phyloP scores from a whole-genome alignment of 192 early-diverging fungal species.

The Oehlia diaphana region DNA sequence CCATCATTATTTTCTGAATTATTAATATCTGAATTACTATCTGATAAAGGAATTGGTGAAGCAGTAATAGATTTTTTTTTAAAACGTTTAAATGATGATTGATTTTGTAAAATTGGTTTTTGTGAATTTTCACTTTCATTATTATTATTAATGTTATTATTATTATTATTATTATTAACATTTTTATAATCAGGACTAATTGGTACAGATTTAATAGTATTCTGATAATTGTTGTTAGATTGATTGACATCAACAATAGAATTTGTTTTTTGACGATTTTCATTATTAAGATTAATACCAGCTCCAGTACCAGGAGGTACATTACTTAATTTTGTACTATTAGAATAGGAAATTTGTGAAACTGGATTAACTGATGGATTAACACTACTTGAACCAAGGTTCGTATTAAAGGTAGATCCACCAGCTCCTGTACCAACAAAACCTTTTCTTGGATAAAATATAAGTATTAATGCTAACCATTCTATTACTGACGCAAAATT shows the following conservation, averaged over 20 bases:
- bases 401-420: background rate
- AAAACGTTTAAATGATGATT: background rate
- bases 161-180: too few relatives aligned
- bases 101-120: background rate
- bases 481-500: conserved; percentile 11
- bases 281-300: background rate
- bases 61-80: background rate
- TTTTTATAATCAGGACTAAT: too few relatives aligned
- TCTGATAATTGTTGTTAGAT: too few relatives aligned
- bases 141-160: too few relatives aligned
- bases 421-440: conserved; percentile 12
- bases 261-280: background rate
- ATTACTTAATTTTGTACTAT: background rate
- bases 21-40: background rate
- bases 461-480: conserved; percentile 21
- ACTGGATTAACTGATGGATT: background rate
- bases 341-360: background rate
- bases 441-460: conserved; percentile 26
- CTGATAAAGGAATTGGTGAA: background rate
- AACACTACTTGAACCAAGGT: background rate
- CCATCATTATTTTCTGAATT: background rate
- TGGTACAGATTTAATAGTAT: too few relatives aligned
- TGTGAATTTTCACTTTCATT: too few relatives aligned
- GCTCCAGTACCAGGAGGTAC: background rate
- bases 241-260: too few relatives aligned